phyloP scores from a whole-genome alignment of 352 stramenopile genomes.

The Pelagophyceae sp. region DNA sequence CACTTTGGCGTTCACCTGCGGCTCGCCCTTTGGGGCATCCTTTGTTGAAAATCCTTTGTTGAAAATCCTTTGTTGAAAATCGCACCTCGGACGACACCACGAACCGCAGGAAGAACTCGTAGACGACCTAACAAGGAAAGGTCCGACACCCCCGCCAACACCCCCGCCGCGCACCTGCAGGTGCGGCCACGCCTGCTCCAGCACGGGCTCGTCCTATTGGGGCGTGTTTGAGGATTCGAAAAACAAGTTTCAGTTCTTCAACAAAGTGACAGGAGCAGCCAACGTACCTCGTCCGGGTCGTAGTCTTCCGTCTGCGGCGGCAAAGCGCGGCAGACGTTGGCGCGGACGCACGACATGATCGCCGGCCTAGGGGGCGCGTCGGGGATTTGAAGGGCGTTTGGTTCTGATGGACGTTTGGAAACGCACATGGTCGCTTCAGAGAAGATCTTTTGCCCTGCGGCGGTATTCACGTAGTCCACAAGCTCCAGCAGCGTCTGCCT shows the following conservation, averaged over 20 bases:
- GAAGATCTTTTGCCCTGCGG: slow-evolving; percentile 28
- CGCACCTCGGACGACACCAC: slow-evolving; percentile 92
- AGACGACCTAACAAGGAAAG: too few relatives aligned
- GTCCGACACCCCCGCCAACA: too few relatives aligned
- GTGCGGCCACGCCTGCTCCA: slow-evolving; percentile 93
- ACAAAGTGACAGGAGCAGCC: too few relatives aligned
- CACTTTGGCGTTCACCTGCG: slow-evolving; percentile 92
- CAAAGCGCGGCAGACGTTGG: slow-evolving; percentile 55
- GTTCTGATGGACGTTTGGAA: not conserved
- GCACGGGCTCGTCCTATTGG: too few relatives aligned
- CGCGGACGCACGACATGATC: slow-evolving; percentile 45
- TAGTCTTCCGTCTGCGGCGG: slow-evolving; percentile 89
- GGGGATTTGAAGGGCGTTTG: slow-evolving; percentile 79
- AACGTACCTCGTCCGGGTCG: slow-evolving; percentile 96
- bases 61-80: too few relatives aligned
- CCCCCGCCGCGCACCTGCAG: too few relatives aligned
- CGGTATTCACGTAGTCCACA: slow-evolving; percentile 97
- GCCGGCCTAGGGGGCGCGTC: slow-evolving; percentile 89
- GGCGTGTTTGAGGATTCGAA: too few relatives aligned
- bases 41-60: too few relatives aligned
- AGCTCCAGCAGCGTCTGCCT: slow-evolving; percentile 96
- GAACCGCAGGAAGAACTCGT: slow-evolving; percentile 98
- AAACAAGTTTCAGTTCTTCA: too few relatives aligned
- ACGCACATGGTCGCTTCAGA: not conserved
- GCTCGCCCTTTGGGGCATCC: too few relatives aligned